Base-by-base conservation (phyloP, 1,284 basidiomycete genomes). In the Ustilago shanxiensis region DNA sequence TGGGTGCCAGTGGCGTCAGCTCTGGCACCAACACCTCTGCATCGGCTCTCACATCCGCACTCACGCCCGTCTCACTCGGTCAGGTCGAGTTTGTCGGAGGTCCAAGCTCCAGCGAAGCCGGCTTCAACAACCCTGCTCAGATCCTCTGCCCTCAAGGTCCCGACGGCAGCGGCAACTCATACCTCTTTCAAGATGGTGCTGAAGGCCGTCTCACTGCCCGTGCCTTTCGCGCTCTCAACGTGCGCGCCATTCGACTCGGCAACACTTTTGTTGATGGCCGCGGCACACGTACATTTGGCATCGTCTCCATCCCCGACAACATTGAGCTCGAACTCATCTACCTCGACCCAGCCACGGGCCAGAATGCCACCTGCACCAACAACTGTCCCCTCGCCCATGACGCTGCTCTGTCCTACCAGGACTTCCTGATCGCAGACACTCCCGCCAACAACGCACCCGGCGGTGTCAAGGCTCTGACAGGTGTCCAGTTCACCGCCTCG, bases 221-320 rank as follows among this genome's bases (percentile, higher is more conserved):
- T 55, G 90, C 92, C 47, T 93, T 92, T 85, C 88, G 90, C 33
- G 91, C 90, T 80, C 89, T 93, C 70, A 90, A 89, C 61, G 92
- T 90, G 2, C 91, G 89, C 60, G 96, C 95, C 11, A 86, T 98
- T 53, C 91, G 96, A 49, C 88, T 99, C 44, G 95, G 94, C 31
- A 98, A 99, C 87, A 95, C 94, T 0, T 93, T 95, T 85, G 88
- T 91, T 70, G 88, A 90, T 55, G 90, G 91, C 51, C 91, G 93
- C 72, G 93, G 94, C 22, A 95, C 95, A 0, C 93, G 90, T 20
- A 90, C 89, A 2, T 99, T 99, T 86, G 92, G 90, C 94, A 65
- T 71, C 75, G 72, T 54, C 76, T 92, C 94, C 16, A 91, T 95
- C 72, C 95, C 96, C 0, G 94, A 95, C 87, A 95, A 98, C 84